A percentile compares a stretch with the other conserved stretches of the same genome.
phyloP scores from a whole-genome alignment of 2,329 filamentous ascomycete genomes.

The Colletotrichum sp. region DNA sequence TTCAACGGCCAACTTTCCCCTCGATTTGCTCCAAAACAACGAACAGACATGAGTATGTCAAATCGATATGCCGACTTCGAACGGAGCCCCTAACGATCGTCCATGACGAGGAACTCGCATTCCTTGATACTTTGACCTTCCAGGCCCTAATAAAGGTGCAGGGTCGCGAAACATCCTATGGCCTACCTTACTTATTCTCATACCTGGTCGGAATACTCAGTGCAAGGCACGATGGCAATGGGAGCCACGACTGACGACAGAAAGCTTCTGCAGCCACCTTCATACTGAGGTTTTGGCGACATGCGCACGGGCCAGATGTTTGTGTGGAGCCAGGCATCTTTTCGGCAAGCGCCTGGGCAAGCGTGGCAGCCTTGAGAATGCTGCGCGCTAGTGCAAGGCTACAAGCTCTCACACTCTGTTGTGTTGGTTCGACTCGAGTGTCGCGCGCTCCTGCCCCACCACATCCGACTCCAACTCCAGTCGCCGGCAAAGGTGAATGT shows the following conservation, averaged over 20 bases:
- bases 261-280: background rate
- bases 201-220: background rate
- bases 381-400: conserved; percentile 16
- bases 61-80: background rate
- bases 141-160: background rate
- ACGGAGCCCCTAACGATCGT: background rate
- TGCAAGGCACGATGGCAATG: background rate
- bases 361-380: conserved; percentile 5
- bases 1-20: background rate
- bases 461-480: conserved; percentile 2
- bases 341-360: background rate
- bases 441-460: conserved; percentile 5
- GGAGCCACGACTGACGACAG: background rate
- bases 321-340: background rate
- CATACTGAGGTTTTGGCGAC: background rate
- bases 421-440: conserved; percentile 13
- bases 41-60: background rate
- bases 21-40: background rate
- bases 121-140: background rate
- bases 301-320: conserved; percentile 11
- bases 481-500: background rate
- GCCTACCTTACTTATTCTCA: background rate
- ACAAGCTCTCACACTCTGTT: background rate
- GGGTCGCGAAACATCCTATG: background rate
- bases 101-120: background rate